These are phyloP conservation scores for Saccharomycopsis babjevae DNA, from an alignment of 805 yeast genomes.

Conservation along the genomic window DNA sequence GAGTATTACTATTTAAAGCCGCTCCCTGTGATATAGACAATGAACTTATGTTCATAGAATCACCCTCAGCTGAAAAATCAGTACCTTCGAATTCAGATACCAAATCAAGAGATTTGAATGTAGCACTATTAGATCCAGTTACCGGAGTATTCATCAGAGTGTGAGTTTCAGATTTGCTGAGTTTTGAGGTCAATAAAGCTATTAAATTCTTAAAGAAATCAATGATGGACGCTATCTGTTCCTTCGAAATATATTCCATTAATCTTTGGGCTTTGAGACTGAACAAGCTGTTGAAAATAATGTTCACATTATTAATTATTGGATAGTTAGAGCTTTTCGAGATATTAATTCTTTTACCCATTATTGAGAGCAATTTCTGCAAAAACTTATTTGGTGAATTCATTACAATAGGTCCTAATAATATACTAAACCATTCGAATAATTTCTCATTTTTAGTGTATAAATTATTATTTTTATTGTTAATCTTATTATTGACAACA, in stretches of 20 bases:
- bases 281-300: conserved; percentile 11
- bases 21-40: not conserved
- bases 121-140: not conserved
- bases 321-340: conserved; percentile 5
- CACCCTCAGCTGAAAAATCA: not conserved
- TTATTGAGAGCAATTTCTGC: conserved; percentile 3
- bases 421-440: conserved; percentile 28
- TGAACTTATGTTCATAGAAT: not conserved
- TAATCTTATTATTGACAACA: conserved; percentile 1
- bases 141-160: not conserved
- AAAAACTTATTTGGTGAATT: conserved; percentile 1
- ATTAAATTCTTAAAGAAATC: conserved; percentile 15
- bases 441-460: conserved; percentile 21
- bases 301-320: conserved; percentile 5
- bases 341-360: conserved; percentile 1
- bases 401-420: conserved; percentile 11
- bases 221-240: conserved; percentile 3
- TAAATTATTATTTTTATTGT: not conserved
- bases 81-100: not conserved
- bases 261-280: conserved; percentile 3
- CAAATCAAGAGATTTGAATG: not conserved
- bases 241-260: conserved; percentile 3
- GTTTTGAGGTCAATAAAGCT: conserved; percentile 9
- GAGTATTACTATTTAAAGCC: not conserved
- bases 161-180: not conserved